phyloP scores from a whole-genome alignment of 768 basidiomycete genomes.

The Leccinum aurantiacum region DNA sequence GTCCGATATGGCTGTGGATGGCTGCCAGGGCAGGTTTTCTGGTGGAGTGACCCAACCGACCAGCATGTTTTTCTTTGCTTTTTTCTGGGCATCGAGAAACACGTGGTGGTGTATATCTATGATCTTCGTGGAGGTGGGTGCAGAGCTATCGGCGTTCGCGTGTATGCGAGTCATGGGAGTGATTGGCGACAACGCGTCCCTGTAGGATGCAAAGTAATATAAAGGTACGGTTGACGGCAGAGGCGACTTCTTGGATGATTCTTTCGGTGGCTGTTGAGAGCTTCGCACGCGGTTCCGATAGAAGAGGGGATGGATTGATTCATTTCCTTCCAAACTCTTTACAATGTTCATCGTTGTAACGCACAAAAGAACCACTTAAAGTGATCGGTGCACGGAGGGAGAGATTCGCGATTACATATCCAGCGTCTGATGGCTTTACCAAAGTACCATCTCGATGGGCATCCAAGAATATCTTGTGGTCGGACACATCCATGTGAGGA shows the following conservation, averaged over 20 bases:
- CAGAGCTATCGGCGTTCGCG: not conserved
- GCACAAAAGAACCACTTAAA: constrained; percentile 75
- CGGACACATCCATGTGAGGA: constrained; percentile 51
- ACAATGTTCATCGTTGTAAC: constrained; percentile 76
- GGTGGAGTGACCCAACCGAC: constrained; percentile 64
- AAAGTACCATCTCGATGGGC: constrained; percentile 66
- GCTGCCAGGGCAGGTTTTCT: constrained; percentile 67
- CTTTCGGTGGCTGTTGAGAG: constrained; percentile 3
- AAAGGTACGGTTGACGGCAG: not conserved
- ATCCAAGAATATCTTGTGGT: constrained; percentile 57
- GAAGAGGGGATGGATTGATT: constrained; percentile 10
- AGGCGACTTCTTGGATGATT: constrained; percentile 18
- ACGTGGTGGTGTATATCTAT: constrained; percentile 81
- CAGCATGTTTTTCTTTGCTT: constrained; percentile 42
- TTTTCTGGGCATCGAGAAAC: constrained; percentile 55
- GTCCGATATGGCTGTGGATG: constrained; percentile 53
- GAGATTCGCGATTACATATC: constrained; percentile 76
- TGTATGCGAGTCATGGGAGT: constrained; percentile 17
- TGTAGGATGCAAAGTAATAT: constrained; percentile 2
- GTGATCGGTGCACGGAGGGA: constrained; percentile 61
- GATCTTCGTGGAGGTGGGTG: constrained; percentile 13
- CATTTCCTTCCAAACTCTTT: constrained; percentile 46
- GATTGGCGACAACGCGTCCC: not conserved
- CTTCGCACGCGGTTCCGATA: constrained; percentile 21
- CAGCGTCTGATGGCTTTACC: constrained; percentile 70